These are phyloP conservation scores for Chlorella variabilis DNA, from an alignment of 163 green algal genomes.

Conservation along the genomic window DNA sequence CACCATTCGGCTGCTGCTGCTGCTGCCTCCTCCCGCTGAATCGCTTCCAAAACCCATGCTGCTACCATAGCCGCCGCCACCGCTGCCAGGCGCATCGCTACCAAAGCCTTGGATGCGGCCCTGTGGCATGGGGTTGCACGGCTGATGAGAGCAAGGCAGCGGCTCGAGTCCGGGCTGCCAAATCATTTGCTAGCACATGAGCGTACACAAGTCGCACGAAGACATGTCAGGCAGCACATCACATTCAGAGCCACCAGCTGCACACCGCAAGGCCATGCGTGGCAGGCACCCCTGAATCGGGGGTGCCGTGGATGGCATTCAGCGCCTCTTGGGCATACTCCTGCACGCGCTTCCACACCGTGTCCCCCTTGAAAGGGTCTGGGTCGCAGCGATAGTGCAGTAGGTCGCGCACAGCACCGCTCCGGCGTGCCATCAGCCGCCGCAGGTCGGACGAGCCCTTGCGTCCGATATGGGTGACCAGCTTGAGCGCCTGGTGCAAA, in stretches of 20 bases:
- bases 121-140: not conserved
- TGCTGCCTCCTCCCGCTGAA: not conserved
- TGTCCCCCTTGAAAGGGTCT: constrained; percentile 55
- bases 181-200: too few relatives aligned
- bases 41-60: constrained; percentile 46
- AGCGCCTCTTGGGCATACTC: constrained; percentile 83
- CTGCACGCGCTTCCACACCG: constrained; percentile 49
- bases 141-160: too few relatives aligned
- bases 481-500: constrained; percentile 72
- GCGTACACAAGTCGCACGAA: too few relatives aligned
- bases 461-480: constrained; percentile 79
- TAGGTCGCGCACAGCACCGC: constrained; percentile 60
- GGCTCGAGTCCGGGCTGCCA: too few relatives aligned
- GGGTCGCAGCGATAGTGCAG: constrained; percentile 45
- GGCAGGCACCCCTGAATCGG: not conserved
- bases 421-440: constrained; percentile 70
- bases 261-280: too few relatives aligned
- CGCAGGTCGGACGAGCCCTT: constrained; percentile 78
- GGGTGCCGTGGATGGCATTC: constrained; percentile 61
- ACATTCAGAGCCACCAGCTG: too few relatives aligned
- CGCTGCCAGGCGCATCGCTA: constrained; percentile 49
- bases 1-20: constrained; percentile 44
- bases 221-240: too few relatives aligned
- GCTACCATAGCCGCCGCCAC: not conserved
- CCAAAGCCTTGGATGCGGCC: constrained; percentile 90